phyloP scores from a whole-genome alignment of 768 basidiomycete genomes.

The Hortiboletus campestris region DNA sequence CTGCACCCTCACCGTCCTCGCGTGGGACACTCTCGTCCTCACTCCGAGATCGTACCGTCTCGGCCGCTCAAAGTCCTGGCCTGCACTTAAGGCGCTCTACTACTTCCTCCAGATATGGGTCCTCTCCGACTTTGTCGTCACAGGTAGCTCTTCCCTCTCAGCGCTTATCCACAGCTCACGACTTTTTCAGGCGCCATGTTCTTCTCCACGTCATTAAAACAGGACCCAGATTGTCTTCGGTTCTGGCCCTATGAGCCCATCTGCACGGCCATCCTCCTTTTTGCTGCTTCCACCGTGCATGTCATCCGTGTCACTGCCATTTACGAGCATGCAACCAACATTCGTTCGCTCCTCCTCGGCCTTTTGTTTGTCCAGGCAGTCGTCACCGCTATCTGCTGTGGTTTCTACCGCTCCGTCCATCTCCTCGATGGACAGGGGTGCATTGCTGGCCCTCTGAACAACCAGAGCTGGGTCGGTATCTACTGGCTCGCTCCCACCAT shows the following conservation, averaged over 20 bases:
- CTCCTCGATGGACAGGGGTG: slow-evolving; percentile 76
- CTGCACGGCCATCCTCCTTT: slow-evolving; percentile 73
- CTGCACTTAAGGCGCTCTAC: slow-evolving; percentile 72
- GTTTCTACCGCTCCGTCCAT: slow-evolving; percentile 80
- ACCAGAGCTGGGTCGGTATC: slow-evolving; percentile 69
- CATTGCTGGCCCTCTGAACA: slow-evolving; percentile 76
- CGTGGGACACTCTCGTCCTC: slow-evolving; percentile 87
- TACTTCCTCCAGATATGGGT: slow-evolving; percentile 74
- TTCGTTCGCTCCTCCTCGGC: slow-evolving; percentile 54
- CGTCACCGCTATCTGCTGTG: slow-evolving; percentile 71
- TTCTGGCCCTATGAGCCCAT: slow-evolving; percentile 89
- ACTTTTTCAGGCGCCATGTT: slow-evolving; percentile 65
- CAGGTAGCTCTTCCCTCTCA: slow-evolving; percentile 45
- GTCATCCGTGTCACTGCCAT: slow-evolving; percentile 79
- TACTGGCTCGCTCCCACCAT: slow-evolving; percentile 82
- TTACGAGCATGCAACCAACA: slow-evolving; percentile 54
- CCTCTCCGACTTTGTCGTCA: slow-evolving; percentile 74
- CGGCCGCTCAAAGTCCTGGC: slow-evolving; percentile 62
- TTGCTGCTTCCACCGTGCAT: slow-evolving; percentile 70
- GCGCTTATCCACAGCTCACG: background rate
- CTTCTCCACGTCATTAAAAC: slow-evolving; percentile 72
- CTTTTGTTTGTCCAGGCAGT: slow-evolving; percentile 69
- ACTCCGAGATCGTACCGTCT: slow-evolving; percentile 78
- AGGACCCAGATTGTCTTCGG: slow-evolving; percentile 51
- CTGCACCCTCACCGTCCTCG: slow-evolving; percentile 85